These are phyloP conservation scores for Suhomyces xylopsoci DNA, from an alignment of 805 yeast genomes.

Conservation along the genomic window DNA sequence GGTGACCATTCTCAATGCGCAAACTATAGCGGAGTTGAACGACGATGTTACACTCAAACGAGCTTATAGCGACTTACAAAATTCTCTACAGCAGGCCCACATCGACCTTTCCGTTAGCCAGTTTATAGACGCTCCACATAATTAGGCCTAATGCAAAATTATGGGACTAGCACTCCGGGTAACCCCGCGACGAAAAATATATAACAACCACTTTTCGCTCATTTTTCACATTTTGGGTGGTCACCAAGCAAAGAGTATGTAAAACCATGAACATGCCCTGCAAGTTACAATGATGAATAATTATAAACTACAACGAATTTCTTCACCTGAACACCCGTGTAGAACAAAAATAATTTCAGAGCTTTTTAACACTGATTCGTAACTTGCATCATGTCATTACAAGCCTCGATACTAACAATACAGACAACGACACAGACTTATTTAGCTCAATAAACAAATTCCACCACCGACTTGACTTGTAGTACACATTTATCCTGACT, in stretches of 20 bases:
- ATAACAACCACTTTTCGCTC: not conserved
- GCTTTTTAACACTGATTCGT: constrained; percentile 67
- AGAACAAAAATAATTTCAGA: constrained; percentile 54
- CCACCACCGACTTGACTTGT: not conserved
- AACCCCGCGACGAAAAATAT: constrained; percentile 1
- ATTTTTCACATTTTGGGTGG: not conserved
- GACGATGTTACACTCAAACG: not conserved
- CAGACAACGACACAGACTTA: not conserved
- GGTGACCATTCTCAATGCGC: constrained; percentile 2
- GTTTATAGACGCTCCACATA: not conserved
- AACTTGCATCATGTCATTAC: not conserved
- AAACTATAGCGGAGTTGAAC: not conserved
- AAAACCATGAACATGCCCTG: not conserved
- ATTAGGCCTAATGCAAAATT: not conserved
- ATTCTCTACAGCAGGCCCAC: not conserved
- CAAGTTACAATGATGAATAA: constrained; percentile 27
- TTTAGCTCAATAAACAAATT: not conserved
- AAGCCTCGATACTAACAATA: constrained; percentile 5
- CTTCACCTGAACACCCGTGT: constrained; percentile 66
- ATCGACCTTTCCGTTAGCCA: not conserved
- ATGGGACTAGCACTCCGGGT: constrained; percentile 1
- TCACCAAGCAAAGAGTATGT: constrained; percentile 7
- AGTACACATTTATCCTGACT: no score
- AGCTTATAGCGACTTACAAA: not conserved
- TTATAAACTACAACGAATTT: constrained; percentile 50